Evolutionary conservation across 2,329 filamentous ascomycete genomes (phyloP), one percentile per base, ranked within the genome.

Genomic region (Diplodia scrobiculata): DNA sequence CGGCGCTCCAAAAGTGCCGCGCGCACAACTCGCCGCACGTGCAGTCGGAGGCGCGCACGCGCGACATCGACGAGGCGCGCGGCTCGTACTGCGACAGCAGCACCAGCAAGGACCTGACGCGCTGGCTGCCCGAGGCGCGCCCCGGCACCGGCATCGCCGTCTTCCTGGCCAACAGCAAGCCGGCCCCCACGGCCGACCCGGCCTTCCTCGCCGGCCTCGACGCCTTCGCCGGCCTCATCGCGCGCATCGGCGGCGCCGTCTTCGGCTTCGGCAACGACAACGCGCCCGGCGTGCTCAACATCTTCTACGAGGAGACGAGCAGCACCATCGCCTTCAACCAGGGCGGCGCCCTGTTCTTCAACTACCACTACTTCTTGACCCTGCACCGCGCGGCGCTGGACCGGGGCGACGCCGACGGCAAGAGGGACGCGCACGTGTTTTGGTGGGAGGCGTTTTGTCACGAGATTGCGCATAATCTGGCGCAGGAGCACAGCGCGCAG

Each of bases 381-480:
- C 79, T 97, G 36, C 94, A 98, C 73, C 82, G 86, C 52, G 73
- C 79, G 14, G 77, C 81, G 2, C 27, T 69, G 21, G 75, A 66
- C 27, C 29, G 29, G 4, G 29, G 29, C 5, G 29, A 1, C 34
- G 13, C 27, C 4, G 32, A 19, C 76, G 1, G n/a, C 4, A 36
- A 14, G 27, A 82, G 86, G 3, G 90, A 95, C 68, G 91, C 91
- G 2, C 81, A 87, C 66, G 86, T 89, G 0, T 96, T 93, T 82
- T 98, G 94, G 94, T 97, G 90, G 86, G 90, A 97, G 69, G 92
- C 95, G n/a, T 77, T 97, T 68, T 96, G 92, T 68, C 95, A 99
- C 76, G 96, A 99, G 79, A 80, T 99, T 76, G 93, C 95, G 67
- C 95, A 99, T 79, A 99, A 99, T 75, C 80, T 99, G 65, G 91